phyloP scores from a whole-genome alignment of 768 basidiomycete genomes.

The Boletus rubescentipes region DNA sequence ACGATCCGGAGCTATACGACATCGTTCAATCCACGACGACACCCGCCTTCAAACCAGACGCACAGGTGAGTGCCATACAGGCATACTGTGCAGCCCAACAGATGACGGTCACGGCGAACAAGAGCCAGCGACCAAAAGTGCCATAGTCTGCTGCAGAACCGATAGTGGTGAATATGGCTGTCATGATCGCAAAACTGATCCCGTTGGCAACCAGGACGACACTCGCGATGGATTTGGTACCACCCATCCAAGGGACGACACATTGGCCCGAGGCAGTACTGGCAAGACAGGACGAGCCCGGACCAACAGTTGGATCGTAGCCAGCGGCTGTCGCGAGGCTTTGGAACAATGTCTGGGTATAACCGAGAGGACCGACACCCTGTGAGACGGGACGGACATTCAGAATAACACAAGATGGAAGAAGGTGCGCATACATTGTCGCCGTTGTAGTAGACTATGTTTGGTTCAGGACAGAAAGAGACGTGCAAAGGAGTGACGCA shows the following conservation, averaged over 20 bases:
- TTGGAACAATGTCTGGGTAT: constrained; percentile 75
- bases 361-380: constrained; percentile 66
- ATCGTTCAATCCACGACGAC: neutral
- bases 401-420: neutral
- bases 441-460: constrained; percentile 76
- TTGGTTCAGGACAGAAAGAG: neutral
- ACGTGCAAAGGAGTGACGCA: constrained; percentile 21
- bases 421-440: constrained; percentile 57
- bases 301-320: constrained; percentile 66
- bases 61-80: constrained; percentile 70
- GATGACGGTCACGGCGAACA: constrained; percentile 68
- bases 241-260: constrained; percentile 74
- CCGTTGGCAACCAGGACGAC: constrained; percentile 78
- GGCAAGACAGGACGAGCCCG: constrained; percentile 75
- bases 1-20: constrained; percentile 50
- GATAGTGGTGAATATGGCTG: constrained; percentile 76
- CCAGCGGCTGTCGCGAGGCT: constrained; percentile 69
- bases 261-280: constrained; percentile 66
- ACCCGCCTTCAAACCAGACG: constrained; percentile 15
- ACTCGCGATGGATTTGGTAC: constrained; percentile 72
- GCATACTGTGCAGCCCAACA: constrained; percentile 83
- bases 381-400: constrained; percentile 22
- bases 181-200: constrained; percentile 77
- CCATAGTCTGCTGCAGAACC: constrained; percentile 42
- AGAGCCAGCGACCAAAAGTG: constrained; percentile 71